A percentile compares a stretch with the other conserved stretches of the same genome.
Conservation (phyloP, 2,329 filamentous ascomycete species). For the Calcarisporium arbuscula region DNA sequence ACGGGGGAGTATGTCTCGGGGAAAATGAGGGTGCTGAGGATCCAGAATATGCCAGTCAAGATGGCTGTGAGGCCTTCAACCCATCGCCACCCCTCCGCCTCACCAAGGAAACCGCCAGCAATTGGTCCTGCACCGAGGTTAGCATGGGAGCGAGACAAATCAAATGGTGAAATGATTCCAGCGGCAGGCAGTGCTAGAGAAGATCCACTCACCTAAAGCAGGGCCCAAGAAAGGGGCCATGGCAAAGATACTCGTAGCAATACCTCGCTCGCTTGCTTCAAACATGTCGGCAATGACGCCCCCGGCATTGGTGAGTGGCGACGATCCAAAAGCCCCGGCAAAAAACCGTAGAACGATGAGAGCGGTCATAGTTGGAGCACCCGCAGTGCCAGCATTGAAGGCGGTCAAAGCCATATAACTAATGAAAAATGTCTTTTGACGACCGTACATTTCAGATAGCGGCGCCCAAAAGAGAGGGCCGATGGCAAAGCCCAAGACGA, state of each 20-base stretch:
- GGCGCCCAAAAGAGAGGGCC: conserved; percentile 62
- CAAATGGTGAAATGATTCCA: not conserved
- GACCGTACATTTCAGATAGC: conserved; percentile 56
- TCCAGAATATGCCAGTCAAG: conserved; percentile 54
- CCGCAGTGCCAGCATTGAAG: conserved; percentile 56
- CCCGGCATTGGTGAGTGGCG: conserved; percentile 55
- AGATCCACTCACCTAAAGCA: conserved; percentile 33
- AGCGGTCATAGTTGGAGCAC: conserved; percentile 49
- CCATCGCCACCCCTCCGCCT: conserved; percentile 58
- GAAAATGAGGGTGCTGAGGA: conserved; percentile 41
- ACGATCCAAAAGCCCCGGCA: conserved; percentile 55
- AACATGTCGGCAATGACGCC: conserved; percentile 62
- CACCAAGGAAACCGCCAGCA: conserved; percentile 55
- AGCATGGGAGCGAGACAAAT: too few relatives aligned
- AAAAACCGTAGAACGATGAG: conserved; percentile 66
- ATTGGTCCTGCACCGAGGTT: conserved; percentile 41
- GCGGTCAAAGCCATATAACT: conserved; percentile 52
- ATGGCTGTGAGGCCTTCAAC: conserved; percentile 56
- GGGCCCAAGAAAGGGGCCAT: conserved; percentile 60
- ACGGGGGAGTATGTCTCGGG: conserved; percentile 57
- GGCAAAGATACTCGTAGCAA: conserved; percentile 54
- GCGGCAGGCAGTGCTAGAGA: not conserved
- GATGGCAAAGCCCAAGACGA: conserved; percentile 56
- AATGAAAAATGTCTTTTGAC: conserved; percentile 52
- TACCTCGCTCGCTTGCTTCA: conserved; percentile 44